Base-by-base conservation (phyloP, 2,329 filamentous ascomycete species). In the Pseudovirgaria hyperparasitica region DNA sequence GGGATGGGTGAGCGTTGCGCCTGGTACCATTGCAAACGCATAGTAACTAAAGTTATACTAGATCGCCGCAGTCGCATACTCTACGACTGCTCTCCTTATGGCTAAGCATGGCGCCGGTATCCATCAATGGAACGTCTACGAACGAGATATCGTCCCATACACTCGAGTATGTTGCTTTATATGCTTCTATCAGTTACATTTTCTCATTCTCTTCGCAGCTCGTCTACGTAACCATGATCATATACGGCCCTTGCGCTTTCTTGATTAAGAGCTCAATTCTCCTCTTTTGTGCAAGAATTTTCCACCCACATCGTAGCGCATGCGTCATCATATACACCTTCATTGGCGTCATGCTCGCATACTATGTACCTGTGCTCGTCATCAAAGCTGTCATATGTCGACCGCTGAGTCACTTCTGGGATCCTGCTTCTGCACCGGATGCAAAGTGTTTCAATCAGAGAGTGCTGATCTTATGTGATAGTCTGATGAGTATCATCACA, bases 231-330 rank as follows among this genome's bases (percentile, higher is more conserved):
- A 49, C 52, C 5, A 55, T 53, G 9, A 41, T 54, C 11, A 32
- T 56, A 11, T 58, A 58, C 40, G 54, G 50, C n/a, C 54, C 54
- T 1, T 54, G 54, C 43, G 51, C 50, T 10, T 44, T 57, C 13
- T 43, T 50, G 25, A 45, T 47, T 21, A 58, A 57, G 32, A 31
- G 52, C 20, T 47, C 52, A 19, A 46, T 58, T 6, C 41, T 58
- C 5, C 41, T 49, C 2, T 54, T 58, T 30, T 34, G 57, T 11
- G 48, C 46, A 15, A 47, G 53, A 26, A 47, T 58, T 27, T 58
- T 58, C 42, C 25, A 36, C 9, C 53, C 53, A 2, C 54, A 47
- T 32, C 42, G 40, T 13, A 39, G 32, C 26, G 50, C 46, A 22
- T 42, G 54, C 15, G 38, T 42, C 22, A 42, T 50, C 29, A 51